phyloP scores from a whole-genome alignment of 805 yeast species.

The Barnettozyma vustinii region DNA sequence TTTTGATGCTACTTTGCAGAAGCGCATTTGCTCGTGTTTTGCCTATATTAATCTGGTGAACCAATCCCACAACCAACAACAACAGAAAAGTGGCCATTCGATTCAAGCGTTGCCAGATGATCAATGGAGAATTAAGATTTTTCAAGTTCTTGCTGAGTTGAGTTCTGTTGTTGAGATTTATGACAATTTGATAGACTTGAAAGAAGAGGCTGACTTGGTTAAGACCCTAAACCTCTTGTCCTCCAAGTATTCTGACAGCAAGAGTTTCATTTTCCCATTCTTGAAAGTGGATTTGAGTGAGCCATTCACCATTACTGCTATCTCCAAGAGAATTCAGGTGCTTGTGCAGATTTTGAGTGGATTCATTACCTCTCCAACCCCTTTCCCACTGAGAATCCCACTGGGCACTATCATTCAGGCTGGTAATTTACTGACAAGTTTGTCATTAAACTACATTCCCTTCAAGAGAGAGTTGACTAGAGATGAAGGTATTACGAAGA shows the following conservation, averaged over 20 bases:
- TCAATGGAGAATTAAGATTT: slow-evolving; percentile 44
- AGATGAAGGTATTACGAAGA: slow-evolving; percentile 41
- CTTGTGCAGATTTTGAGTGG: slow-evolving; percentile 41
- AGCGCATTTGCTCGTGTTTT: slow-evolving; percentile 40
- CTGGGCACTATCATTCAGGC: slow-evolving; percentile 49
- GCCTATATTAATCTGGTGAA: slow-evolving; percentile 53
- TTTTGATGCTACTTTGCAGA: slow-evolving; percentile 36
- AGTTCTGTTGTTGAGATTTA: slow-evolving; percentile 53
- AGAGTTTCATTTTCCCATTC: slow-evolving; percentile 36
- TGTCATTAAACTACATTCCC: slow-evolving; percentile 50
- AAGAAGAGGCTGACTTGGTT: slow-evolving; percentile 47
- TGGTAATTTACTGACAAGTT: slow-evolving; percentile 48
- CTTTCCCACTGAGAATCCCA: slow-evolving; percentile 54
- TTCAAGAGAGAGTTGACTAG: slow-evolving; percentile 53
- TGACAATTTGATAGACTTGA: slow-evolving; percentile 50
- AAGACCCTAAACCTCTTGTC: slow-evolving; percentile 39
- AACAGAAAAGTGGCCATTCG: slow-evolving; percentile 21
- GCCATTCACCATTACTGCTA: slow-evolving; percentile 44
- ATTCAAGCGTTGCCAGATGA: slow-evolving; percentile 34
- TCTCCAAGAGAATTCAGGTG: slow-evolving; percentile 46
- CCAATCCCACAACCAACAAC: slow-evolving; percentile 38
- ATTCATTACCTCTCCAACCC: slow-evolving; percentile 48
- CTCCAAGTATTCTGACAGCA: slow-evolving; percentile 17
- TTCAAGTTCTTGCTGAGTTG: slow-evolving; percentile 45
- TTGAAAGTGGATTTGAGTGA: slow-evolving; percentile 55